Conservation (phyloP, 1,284 basidiomycete genomes). For the Xerocomus nothofagi region DNA sequence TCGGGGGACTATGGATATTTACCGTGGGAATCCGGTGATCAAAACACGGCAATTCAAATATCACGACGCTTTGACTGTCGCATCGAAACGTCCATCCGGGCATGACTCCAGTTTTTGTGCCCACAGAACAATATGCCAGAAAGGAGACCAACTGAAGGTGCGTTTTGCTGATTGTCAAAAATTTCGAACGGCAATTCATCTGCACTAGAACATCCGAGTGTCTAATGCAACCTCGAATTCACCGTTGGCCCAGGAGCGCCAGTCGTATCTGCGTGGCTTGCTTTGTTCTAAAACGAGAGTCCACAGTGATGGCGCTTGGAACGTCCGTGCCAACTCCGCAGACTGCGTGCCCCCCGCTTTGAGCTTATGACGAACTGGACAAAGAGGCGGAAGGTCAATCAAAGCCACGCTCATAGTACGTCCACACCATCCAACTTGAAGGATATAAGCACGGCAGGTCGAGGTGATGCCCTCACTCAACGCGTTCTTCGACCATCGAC, state of each 20-base stretch:
- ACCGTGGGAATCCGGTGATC: neutral
- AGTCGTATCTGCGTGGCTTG: neutral
- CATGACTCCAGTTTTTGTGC: neutral
- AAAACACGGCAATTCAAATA: neutral
- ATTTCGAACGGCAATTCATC: too few species aligned
- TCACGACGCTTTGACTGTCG: neutral
- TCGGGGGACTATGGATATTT: too few species aligned
- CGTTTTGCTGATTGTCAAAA: too few species aligned
- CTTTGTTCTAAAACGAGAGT: slow-evolving; percentile 10
- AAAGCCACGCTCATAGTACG: slow-evolving; percentile 8
- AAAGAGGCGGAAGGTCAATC: slow-evolving; percentile 9
- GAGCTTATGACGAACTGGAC: slow-evolving; percentile 1
- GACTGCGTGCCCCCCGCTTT: slow-evolving; percentile 13
- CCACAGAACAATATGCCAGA: neutral
- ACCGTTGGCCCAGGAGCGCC: neutral
- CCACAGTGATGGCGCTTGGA: slow-evolving; percentile 4
- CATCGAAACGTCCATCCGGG: neutral
- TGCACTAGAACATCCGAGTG: neutral
- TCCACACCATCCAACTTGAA: slow-evolving; percentile 10
- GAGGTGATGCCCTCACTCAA: neutral
- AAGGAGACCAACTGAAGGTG: neutral
- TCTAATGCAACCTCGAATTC: neutral
- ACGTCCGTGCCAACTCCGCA: neutral
- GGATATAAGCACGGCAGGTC: slow-evolving; percentile 8
- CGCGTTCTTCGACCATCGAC: neutral